These are phyloP conservation scores for Oryza officinalis DNA, from an alignment of 176 grass and related monocot genomes.

Conservation along the genomic window DNA sequence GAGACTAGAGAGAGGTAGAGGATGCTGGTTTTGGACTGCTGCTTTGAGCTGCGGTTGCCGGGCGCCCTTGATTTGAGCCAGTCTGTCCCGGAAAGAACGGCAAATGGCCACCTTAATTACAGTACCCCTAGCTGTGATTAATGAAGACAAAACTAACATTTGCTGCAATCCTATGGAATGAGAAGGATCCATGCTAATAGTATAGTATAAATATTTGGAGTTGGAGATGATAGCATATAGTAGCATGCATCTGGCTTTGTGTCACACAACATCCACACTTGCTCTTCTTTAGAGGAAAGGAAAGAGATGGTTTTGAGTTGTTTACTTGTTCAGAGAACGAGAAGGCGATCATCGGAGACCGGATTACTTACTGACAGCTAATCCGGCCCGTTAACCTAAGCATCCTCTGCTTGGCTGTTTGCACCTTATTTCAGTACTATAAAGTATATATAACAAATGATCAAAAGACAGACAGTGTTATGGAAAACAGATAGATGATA, in stretches of 20 bases:
- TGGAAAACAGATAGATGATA: slow-evolving; percentile 18
- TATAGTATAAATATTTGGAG: not conserved
- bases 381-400: slow-evolving; percentile 11
- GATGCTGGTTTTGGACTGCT: not conserved
- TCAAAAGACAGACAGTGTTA: not conserved
- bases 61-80: slow-evolving; percentile 52
- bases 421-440: no score
- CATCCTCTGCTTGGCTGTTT: not conserved
- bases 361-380: slow-evolving; percentile 29
- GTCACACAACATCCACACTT: slow-evolving; percentile 42
- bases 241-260: slow-evolving; percentile 40
- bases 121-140: slow-evolving; percentile 3
- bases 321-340: slow-evolving; percentile 44
- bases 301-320: not conserved
- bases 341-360: slow-evolving; percentile 21
- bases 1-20: not conserved
- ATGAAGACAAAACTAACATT: slow-evolving; percentile 8
- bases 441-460: not conserved
- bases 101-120: slow-evolving; percentile 3
- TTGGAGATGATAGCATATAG: no score
- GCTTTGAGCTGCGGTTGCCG: slow-evolving; percentile 28
- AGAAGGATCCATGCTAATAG: slow-evolving; percentile 43
- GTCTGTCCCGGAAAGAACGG: slow-evolving; percentile 53
- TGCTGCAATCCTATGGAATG: slow-evolving; percentile 44
- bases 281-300: slow-evolving; percentile 45